Conservation (phyloP, 805 yeast species). For the Hanseniaspora hatyaiensis region DNA sequence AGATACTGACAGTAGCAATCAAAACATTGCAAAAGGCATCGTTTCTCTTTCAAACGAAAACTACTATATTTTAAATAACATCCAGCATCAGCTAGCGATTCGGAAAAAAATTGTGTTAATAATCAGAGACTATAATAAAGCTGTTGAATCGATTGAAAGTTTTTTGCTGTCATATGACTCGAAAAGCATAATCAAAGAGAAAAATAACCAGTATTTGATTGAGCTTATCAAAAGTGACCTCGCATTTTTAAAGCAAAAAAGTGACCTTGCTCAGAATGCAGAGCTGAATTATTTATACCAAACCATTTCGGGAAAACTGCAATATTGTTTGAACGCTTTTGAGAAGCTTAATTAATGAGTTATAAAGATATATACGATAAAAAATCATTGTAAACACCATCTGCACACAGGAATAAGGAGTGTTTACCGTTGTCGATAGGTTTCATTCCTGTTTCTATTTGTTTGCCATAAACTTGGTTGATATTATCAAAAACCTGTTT, state of each 20-base stretch:
- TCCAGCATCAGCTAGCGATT: background rate
- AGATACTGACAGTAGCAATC: background rate
- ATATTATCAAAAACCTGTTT: constrained; percentile 32
- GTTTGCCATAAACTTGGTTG: background rate
- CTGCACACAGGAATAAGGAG: constrained; percentile 11
- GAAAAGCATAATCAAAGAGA: background rate
- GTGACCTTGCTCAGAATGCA: background rate
- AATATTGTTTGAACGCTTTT: background rate
- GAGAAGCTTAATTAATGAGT: background rate
- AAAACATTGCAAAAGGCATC: background rate
- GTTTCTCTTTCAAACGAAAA: constrained; percentile 6
- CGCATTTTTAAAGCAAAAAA: background rate
- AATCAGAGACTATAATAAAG: constrained; percentile 4
- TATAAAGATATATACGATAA: background rate
- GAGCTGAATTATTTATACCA: background rate
- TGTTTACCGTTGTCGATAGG: constrained; percentile 11
- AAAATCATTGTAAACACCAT: constrained; percentile 1
- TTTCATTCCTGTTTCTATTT: background rate
- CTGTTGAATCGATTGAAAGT: background rate
- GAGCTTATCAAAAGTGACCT: background rate
- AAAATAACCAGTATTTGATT: background rate
- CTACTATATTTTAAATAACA: constrained; percentile 1
- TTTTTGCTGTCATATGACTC: background rate
- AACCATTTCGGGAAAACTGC: background rate
- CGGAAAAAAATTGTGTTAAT: background rate